A percentile compares a stretch with the other conserved stretches of the same genome.
These are phyloP conservation scores for Periconia sp. DNA, from an alignment of 2,329 filamentous ascomycete species.

Conservation along the genomic window DNA sequence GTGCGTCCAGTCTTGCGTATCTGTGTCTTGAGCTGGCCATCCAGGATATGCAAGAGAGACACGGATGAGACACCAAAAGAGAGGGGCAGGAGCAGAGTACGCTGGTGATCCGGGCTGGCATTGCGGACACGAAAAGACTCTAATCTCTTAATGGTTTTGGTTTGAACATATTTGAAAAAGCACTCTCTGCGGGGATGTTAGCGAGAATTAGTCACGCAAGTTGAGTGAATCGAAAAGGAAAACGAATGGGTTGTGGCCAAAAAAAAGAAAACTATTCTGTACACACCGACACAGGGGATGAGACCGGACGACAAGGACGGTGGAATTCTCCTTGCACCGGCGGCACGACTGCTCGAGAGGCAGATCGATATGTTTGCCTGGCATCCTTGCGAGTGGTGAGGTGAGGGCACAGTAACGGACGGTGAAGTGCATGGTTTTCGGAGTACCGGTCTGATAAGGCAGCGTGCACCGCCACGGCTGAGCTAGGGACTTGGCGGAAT, in stretches of 20 bases:
- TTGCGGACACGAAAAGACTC: slow-evolving; percentile 62
- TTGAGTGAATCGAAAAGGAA: background rate
- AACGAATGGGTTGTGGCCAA: background rate
- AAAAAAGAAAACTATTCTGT: slow-evolving; percentile 34
- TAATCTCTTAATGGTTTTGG: slow-evolving; percentile 79
- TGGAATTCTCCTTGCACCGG: slow-evolving; percentile 57
- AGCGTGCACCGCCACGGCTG: background rate
- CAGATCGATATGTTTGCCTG: slow-evolving; percentile 28
- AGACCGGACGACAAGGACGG: slow-evolving; percentile 57
- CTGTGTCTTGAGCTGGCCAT: slow-evolving; percentile 68
- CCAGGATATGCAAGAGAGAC: slow-evolving; percentile 73
- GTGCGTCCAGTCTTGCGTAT: slow-evolving; percentile 64
- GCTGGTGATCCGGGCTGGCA: slow-evolving; percentile 46
- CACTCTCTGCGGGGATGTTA: slow-evolving; percentile 60
- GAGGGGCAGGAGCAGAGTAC: slow-evolving; percentile 72
- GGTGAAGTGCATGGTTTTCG: background rate
- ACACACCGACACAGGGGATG: slow-evolving; percentile 63
- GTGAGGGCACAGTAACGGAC: background rate
- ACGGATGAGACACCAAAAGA: slow-evolving; percentile 83
- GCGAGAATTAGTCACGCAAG: background rate
- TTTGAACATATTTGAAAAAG: slow-evolving; percentile 74
- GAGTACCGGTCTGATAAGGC: no score
- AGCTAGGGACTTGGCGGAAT: background rate
- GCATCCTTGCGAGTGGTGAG: slow-evolving; percentile 25
- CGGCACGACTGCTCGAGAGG: slow-evolving; percentile 48